A percentile compares a stretch with the other conserved stretches of the same genome.
Evolutionary conservation across 2,329 filamentous ascomycete species (phyloP).

Genomic region (Elsinoe ampelina): DNA sequence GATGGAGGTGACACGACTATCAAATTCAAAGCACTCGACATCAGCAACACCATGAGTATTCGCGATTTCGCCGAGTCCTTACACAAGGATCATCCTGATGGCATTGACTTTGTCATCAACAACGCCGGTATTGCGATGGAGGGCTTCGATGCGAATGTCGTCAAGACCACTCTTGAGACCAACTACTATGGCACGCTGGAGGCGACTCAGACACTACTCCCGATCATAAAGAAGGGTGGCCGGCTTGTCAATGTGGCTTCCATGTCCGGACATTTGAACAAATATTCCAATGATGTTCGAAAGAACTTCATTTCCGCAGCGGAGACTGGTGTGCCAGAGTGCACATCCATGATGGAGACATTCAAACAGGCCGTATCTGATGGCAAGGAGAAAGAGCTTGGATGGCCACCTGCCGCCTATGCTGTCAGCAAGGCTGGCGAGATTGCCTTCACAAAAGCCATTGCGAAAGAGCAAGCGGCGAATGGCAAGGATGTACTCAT

Average conservation of each 20-base stretch:
- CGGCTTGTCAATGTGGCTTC: conserved; percentile 44
- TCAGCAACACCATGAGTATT: conserved; percentile 39
- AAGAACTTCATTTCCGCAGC: conserved; percentile 34
- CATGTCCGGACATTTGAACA: conserved; percentile 36
- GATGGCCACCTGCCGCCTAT: conserved; percentile 44
- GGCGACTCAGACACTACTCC: conserved; percentile 37
- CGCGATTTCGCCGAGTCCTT: conserved; percentile 34
- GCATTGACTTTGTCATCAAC: conserved; percentile 46
- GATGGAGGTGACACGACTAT: conserved; percentile 40
- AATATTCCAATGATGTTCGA: conserved; percentile 37
- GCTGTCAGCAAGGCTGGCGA: conserved; percentile 33
- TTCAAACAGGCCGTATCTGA: conserved; percentile 40
- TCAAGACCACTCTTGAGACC: conserved; percentile 39
- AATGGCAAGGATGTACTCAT: conserved; percentile 23
- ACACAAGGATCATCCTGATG: conserved; percentile 37
- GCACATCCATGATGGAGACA: conserved; percentile 41
- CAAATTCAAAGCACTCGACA: conserved; percentile 40
- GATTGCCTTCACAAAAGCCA: conserved; percentile 28
- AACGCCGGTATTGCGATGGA: conserved; percentile 43
- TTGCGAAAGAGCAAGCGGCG: conserved; percentile 24
- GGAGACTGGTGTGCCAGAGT: conserved; percentile 33
- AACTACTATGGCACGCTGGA: conserved; percentile 47
- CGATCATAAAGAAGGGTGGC: conserved; percentile 36
- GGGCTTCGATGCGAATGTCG: conserved; percentile 40
- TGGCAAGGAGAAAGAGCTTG: conserved; percentile 37